phyloP scores from a whole-genome alignment of 176 grass and related monocot species.

The Sorghum bicolor region DNA sequence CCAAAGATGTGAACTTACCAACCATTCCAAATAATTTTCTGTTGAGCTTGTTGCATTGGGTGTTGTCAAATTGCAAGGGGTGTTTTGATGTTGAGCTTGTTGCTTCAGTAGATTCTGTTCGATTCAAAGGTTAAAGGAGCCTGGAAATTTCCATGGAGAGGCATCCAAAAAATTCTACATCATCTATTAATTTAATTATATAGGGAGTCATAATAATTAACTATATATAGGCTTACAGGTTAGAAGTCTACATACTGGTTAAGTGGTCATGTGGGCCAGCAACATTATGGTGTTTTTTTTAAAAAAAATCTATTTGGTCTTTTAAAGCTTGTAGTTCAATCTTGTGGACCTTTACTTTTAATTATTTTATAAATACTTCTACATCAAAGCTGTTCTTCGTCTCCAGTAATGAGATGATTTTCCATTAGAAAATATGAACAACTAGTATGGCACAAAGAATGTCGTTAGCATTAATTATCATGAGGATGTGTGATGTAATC shows the following conservation, averaged over 20 bases:
- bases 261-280: neutral
- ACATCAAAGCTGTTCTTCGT: neutral
- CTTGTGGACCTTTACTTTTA: neutral
- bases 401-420: neutral
- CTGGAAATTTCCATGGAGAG: neutral
- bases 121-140: neutral
- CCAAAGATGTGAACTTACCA: neutral
- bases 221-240: neutral
- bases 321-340: neutral
- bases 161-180: neutral
- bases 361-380: neutral
- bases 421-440: neutral
- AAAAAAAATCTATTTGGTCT: neutral
- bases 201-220: neutral
- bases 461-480: neutral
- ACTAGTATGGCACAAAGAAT: neutral
- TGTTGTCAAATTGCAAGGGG: neutral
- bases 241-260: neutral
- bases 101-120: neutral
- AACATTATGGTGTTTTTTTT: neutral
- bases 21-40: neutral
- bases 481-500: neutral
- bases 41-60: neutral
- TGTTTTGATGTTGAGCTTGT: neutral
- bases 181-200: neutral